Base-by-base conservation (phyloP, 257 asterid genomes). In the Euphrasia confusa region DNA sequence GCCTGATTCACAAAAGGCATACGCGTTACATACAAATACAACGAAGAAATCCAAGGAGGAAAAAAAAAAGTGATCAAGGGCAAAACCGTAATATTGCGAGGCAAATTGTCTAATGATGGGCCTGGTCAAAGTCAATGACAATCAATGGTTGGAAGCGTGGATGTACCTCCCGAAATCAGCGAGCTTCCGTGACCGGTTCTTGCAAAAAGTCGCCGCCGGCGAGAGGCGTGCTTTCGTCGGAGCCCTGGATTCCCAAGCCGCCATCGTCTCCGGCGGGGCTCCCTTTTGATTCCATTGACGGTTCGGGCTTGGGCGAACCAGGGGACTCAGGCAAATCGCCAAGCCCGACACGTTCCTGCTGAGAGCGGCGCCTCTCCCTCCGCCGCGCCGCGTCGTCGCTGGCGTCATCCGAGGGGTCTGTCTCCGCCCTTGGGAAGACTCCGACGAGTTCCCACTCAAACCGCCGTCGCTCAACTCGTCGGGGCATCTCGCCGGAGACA, bases 161-260 rank as follows among this genome's bases (percentile, higher is more conserved):
- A 74, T 78, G 77, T 75, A 67, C 82, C 89, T 78, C 50, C 98
- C 95, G 37, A 88, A 82, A 61, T 91, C 95, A 11, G 94, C 95
- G 35, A 91, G 94, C 77, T 91, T 91, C 59, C 94, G 81, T 4
- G 98, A 91, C 68, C 98, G 61, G 68, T 81, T 85, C 80, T 85
- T 91, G 79, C 91, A 79, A 61, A 85, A 82, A 65, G 88, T 61
- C 74, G 89, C 27, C 73, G 91, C 77, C 15, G 64, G 14, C 5
- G 82, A 52, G 66, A 72, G 40, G n/a, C 68, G 72, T 4, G 83
- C 67, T 71, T 76, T 82, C 27, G 69, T 71, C 64, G 86, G 81
- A 27, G 55, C 74, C 70, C 91, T 79, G 2, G 78, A 18, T 58
- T 77, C 81, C 26, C 78, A 75, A 9, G 55, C 58, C 17, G 15